Conservation (phyloP, 1,284 basidiomycete species). For the Rugosomyces carneus region DNA sequence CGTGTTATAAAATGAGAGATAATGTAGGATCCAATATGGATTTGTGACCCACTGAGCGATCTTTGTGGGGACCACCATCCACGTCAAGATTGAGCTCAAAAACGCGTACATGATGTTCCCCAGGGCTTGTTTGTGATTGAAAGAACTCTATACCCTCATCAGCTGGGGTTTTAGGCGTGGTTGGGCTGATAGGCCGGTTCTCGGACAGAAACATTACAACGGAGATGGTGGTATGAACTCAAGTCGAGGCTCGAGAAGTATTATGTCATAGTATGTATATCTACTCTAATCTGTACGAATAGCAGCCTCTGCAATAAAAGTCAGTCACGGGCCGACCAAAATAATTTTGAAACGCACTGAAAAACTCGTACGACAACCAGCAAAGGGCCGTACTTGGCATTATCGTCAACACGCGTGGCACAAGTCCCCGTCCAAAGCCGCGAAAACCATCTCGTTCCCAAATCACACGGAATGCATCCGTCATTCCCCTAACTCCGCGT, state of each 20-base stretch:
- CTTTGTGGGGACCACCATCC: slow-evolving; percentile 84
- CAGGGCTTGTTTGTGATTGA: slow-evolving; percentile 45
- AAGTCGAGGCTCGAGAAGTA: slow-evolving; percentile 13
- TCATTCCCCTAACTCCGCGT: slow-evolving; percentile 78
- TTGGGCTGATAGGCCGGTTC: slow-evolving; percentile 20
- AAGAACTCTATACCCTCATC: slow-evolving; percentile 91
- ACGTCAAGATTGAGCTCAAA: slow-evolving; percentile 82
- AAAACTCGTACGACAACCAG: slow-evolving; percentile 97
- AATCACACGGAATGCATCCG: slow-evolving; percentile 87
- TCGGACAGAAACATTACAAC: slow-evolving; percentile 10
- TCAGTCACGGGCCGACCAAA: slow-evolving; percentile 5
- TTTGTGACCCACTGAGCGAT: slow-evolving; percentile 62
- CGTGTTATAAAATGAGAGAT: background rate
- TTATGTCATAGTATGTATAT: slow-evolving; percentile 12
- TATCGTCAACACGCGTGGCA: slow-evolving; percentile 90
- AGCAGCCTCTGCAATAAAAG: slow-evolving; percentile 48
- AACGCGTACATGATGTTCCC: slow-evolving; percentile 67
- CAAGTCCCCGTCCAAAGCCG: slow-evolving; percentile 85
- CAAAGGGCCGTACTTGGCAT: slow-evolving; percentile 98
- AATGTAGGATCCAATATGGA: slow-evolving; percentile 9
- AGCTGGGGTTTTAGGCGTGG: slow-evolving; percentile 80
- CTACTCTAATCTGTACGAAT: slow-evolving; percentile 44
- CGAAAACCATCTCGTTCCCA: slow-evolving; percentile 78
- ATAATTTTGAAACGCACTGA: slow-evolving; percentile 62
- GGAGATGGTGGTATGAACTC: slow-evolving; percentile 10